Conservation (phyloP, 164 flowering plant genomes). For the Annona squamosa region DNA sequence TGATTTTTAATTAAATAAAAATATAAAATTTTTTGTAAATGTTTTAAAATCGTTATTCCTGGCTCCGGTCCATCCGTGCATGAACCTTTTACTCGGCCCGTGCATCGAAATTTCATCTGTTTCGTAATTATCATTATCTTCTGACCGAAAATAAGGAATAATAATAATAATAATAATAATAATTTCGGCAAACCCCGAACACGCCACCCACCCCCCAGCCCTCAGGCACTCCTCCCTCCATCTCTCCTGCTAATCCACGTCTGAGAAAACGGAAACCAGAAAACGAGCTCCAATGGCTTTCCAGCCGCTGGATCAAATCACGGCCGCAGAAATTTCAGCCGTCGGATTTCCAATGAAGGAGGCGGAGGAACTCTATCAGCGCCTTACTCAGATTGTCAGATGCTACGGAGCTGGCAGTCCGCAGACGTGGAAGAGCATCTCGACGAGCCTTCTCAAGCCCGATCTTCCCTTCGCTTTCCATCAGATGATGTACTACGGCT, state of each 20-base stretch:
- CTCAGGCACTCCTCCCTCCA: too few species aligned
- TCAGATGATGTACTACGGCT: constrained; percentile 86
- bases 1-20: too few species aligned
- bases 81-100: too few species aligned
- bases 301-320: constrained; percentile 45
- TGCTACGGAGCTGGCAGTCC: constrained; percentile 37
- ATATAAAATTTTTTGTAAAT: too few species aligned
- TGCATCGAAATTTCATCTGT: too few species aligned
- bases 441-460: constrained; percentile 46
- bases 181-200: too few species aligned
- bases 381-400: constrained; percentile 34
- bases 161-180: too few species aligned
- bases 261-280: background rate
- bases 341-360: constrained; percentile 32
- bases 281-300: constrained; percentile 16
- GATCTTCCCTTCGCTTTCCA: constrained; percentile 72
- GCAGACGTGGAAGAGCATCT: constrained; percentile 55
- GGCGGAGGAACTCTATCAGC: constrained; percentile 37
- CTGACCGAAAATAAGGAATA: too few species aligned
- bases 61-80: too few species aligned
- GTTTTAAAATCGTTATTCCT: too few species aligned
- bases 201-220: too few species aligned
- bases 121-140: too few species aligned
- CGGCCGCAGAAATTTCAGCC: constrained; percentile 38
- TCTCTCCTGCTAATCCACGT: background rate